phyloP scores from a whole-genome alignment of 1,139 yeast species.

The Zygosaccharomyces sapae region DNA sequence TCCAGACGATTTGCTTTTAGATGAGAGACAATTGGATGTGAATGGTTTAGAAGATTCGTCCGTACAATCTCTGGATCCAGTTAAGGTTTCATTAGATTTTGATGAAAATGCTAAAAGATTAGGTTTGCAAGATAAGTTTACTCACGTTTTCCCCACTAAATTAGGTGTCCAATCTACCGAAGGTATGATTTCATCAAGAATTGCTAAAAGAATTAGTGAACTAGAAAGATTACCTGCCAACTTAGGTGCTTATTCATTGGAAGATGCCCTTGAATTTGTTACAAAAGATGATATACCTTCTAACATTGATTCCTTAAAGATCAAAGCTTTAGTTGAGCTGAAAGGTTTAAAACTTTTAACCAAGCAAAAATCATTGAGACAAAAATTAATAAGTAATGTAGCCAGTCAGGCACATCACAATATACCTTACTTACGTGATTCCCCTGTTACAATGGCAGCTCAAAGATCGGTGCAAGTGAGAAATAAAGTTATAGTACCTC shows the following conservation, averaged over 20 bases:
- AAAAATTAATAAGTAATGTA: conserved; percentile 59
- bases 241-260: conserved; percentile 57
- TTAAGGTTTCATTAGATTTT: conserved; percentile 35
- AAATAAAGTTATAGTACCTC: conserved; percentile 60
- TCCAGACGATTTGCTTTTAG: conserved; percentile 47
- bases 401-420: conserved; percentile 61
- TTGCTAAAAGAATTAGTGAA: conserved; percentile 68
- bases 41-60: not conserved
- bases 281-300: conserved; percentile 44
- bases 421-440: conserved; percentile 44
- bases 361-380: conserved; percentile 81
- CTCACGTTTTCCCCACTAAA: conserved; percentile 29
- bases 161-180: conserved; percentile 44
- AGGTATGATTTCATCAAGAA: conserved; percentile 48
- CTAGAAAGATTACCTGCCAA: conserved; percentile 75
- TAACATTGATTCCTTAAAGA: conserved; percentile 49
- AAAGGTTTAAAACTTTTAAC: conserved; percentile 75
- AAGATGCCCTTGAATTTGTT: conserved; percentile 36
- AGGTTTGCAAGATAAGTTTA: conserved; percentile 36
- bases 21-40: conserved; percentile 4
- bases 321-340: conserved; percentile 71
- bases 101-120: conserved; percentile 36
- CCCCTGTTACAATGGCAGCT: conserved; percentile 54
- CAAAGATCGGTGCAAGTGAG: conserved; percentile 61
- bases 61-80: conserved; percentile 19